phyloP scores from a whole-genome alignment of 306 rosid species.

The Prunus padus region DNA sequence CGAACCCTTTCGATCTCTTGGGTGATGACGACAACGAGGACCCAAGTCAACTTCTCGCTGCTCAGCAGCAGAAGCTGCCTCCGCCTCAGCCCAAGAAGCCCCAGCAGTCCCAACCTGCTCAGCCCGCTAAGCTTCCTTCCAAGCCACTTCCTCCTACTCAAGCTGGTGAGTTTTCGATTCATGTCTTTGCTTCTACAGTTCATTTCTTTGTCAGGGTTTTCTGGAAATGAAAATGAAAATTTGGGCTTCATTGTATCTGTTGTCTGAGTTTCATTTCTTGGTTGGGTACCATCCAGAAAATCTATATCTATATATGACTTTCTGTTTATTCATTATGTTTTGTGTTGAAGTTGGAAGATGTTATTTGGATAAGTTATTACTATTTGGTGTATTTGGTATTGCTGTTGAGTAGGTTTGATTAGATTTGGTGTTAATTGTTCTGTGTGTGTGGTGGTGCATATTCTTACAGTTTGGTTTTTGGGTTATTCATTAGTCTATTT shows the following conservation, averaged over 20 bases:
- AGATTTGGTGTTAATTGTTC: neutral
- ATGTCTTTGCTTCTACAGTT: neutral
- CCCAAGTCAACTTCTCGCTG: constrained; percentile 47
- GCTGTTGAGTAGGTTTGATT: neutral
- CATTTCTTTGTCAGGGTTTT: neutral
- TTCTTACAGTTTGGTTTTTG: neutral
- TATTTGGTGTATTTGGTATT: neutral
- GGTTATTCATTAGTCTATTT: too few relatives aligned
- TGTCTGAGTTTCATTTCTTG: neutral
- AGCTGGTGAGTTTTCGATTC: constrained; percentile 36
- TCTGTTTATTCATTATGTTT: neutral
- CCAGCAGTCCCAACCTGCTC: constrained; percentile 31
- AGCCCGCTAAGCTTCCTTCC: constrained; percentile 58
- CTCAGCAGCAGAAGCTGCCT: constrained; percentile 30
- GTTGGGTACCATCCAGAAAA: neutral
- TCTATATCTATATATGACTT: neutral
- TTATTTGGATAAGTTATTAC: neutral
- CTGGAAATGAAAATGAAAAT: neutral
- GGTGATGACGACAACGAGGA: constrained; percentile 62
- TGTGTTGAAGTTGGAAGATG: neutral
- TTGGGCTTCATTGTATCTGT: neutral
- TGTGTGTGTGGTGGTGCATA: neutral
- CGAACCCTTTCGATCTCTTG: constrained; percentile 61
- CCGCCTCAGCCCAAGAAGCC: constrained; percentile 38
- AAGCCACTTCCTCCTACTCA: constrained; percentile 66